Base-by-base conservation (phyloP, 306 rosid species). In the Malus asiatica region DNA sequence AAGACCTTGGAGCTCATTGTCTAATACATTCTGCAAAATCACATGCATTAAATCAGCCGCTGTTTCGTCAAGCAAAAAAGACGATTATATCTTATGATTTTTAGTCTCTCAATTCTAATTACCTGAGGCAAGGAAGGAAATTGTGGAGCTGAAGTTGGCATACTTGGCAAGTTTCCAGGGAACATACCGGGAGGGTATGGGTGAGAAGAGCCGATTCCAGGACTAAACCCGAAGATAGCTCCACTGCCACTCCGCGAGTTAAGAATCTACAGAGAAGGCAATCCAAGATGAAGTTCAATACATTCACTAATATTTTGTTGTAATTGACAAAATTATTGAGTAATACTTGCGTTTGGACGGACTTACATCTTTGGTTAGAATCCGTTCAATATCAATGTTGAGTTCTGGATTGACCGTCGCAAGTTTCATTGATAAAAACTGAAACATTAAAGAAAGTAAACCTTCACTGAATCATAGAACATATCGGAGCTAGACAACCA, bases 381-480 rank as follows among this genome's bases (percentile, higher is more conserved):
- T 84, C 83, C 96, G 74, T 11, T 96, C 99, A 20, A 88, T 83
- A 57, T 96, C 97, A 25, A 96, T 70, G 84, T 88, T 91, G 83
- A 93, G 68, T 79, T 96, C 99, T 3, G 98, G 98, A 81, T 93
- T 90, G 84, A 93, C 99, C 2, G 99, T 93, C 29, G 99, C 96
- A 23, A 96, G 98, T 85, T 96, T 96, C 99, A 93, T 96, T 55
- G 99, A 96, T 86, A 96, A 78, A 78, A 96, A 96, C 99, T 96
- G 94, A 85, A 86, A 63, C 67, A 72, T 13, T 19, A 80, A 57
- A 65, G 7, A 18, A 62, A 62, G 64, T 11, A 72, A 40, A 32
- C 44, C 73, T 51, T 73, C 33, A 23, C 4, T 58, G 40, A 76
- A 48, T 58, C 60, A 30, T 76, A 71, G 13, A 75, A 76, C 77